These are phyloP conservation scores for Pseudohalonectria lignicola DNA, from an alignment of 2,329 filamentous ascomycete genomes.

Conservation along the genomic window DNA sequence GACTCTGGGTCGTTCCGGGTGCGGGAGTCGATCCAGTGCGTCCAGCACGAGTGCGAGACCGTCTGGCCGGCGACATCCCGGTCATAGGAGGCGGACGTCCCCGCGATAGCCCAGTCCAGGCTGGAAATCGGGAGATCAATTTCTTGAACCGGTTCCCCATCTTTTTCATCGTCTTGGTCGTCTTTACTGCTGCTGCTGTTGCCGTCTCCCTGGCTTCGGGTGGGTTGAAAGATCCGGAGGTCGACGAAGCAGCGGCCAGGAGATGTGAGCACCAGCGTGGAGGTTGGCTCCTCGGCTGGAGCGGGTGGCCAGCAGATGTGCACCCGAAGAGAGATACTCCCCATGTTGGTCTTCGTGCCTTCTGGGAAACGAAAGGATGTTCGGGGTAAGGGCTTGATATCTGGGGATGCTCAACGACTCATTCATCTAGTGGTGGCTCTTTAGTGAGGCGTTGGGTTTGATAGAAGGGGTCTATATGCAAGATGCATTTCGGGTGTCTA, in stretches of 20 bases:
- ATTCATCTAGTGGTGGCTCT: no score
- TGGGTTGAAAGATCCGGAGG: slow-evolving; percentile 45
- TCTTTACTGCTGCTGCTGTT: no score
- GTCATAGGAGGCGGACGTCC: slow-evolving; percentile 30
- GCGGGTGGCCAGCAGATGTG: slow-evolving; percentile 48
- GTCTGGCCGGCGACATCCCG: slow-evolving; percentile 12
- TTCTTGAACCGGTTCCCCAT: neutral
- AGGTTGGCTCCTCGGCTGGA: slow-evolving; percentile 45
- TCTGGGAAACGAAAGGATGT: no score
- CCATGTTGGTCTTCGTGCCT: slow-evolving; percentile 17
- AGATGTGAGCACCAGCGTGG: slow-evolving; percentile 54
- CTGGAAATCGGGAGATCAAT: slow-evolving; percentile 7
- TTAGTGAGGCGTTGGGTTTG: no score
- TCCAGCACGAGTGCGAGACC: slow-evolving; percentile 32
- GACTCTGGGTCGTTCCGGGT: slow-evolving; percentile 17
- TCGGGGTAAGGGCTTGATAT: no score
- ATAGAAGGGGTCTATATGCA: no score
- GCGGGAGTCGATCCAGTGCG: slow-evolving; percentile 50
- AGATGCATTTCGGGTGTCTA: no score
- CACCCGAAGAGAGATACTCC: slow-evolving; percentile 43
- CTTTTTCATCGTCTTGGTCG: neutral
- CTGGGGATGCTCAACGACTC: no score
- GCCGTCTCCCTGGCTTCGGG: no score
- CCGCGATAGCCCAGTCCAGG: slow-evolving; percentile 58
- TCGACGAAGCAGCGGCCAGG: slow-evolving; percentile 48